These are phyloP conservation scores for Teunomyces funiuensis DNA, from an alignment of 805 yeast genomes.

Conservation along the genomic window DNA sequence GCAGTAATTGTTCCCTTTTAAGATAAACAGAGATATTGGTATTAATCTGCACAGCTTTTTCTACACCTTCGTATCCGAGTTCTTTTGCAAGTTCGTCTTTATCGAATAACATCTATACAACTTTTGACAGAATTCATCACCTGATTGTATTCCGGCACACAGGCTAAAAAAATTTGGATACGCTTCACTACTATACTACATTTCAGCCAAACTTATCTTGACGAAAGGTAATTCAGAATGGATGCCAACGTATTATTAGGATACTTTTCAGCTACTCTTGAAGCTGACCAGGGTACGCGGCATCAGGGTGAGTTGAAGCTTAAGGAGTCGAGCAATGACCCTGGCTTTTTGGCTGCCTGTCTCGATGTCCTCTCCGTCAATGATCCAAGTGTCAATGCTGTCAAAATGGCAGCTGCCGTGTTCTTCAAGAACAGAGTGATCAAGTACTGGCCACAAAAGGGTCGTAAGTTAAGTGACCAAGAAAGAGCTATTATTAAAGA, in stretches of 20 bases:
- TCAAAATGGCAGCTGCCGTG: conserved; percentile 74
- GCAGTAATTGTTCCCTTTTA: not conserved
- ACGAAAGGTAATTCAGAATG: conserved; percentile 40
- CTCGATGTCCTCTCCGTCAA: conserved; percentile 64
- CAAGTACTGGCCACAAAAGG: conserved; percentile 53
- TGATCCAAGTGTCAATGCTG: conserved; percentile 23
- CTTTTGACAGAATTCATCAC: not conserved
- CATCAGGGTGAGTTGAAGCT: conserved; percentile 70
- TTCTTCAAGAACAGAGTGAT: conserved; percentile 75
- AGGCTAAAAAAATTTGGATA: conserved; percentile 1
- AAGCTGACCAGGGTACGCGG: conserved; percentile 60
- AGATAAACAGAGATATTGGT: too few relatives aligned
- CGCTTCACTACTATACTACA: not conserved
- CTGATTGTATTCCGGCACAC: not conserved
- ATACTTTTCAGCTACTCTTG: conserved; percentile 78
- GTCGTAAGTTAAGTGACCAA: conserved; percentile 51
- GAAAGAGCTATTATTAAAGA: conserved; percentile 77
- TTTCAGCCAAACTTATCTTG: not conserved
- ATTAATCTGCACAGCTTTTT: not conserved
- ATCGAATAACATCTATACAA: not conserved
- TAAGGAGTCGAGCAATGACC: conserved; percentile 51
- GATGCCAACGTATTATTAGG: conserved; percentile 65
- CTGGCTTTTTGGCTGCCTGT: conserved; percentile 83
- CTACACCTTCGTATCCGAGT: not conserved
- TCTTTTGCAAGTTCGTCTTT: not conserved